Percentiles rank a stretch among this genome's conserved stretches.
These are phyloP conservation scores for Odonthalia washingtoniensis DNA, from an alignment of 31 red algal species.

Conservation along the genomic window DNA sequence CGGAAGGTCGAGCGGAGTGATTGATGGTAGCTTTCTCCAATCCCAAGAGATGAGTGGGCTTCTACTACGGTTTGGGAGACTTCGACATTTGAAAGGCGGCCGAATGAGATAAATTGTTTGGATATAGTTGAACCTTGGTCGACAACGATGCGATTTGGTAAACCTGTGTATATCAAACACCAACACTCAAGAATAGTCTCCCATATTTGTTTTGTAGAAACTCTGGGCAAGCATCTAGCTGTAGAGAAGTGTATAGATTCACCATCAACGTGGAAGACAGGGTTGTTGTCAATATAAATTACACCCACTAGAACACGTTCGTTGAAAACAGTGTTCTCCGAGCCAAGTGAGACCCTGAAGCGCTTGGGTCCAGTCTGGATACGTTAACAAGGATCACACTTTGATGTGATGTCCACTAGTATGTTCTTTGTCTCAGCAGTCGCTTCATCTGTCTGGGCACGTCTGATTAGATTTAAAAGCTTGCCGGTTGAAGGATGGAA, in stretches of 20 bases:
- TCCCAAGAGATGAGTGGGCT: too few relatives aligned
- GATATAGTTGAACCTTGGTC: conserved; percentile 32
- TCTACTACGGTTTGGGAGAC: too few relatives aligned
- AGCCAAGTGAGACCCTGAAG: conserved; percentile 22
- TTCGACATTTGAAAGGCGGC: too few relatives aligned
- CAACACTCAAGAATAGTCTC: too few relatives aligned
- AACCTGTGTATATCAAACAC: too few relatives aligned
- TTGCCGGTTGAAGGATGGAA: conserved; percentile 29
- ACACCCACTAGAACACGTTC: conserved; percentile 18
- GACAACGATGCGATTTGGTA: conserved; percentile 53
- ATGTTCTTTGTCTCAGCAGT: neutral
- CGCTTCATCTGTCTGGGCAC: neutral
- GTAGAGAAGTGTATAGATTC: too few relatives aligned
- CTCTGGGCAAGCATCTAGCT: too few relatives aligned
- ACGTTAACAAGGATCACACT: conserved; percentile 35
- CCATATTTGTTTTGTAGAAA: too few relatives aligned
- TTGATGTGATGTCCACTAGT: neutral
- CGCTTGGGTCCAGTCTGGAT: conserved; percentile 14
- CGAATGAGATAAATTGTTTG: conserved; percentile 12
- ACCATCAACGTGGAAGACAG: too few relatives aligned
- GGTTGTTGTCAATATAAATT: too few relatives aligned
- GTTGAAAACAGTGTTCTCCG: conserved; percentile 22
- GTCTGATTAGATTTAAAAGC: conserved; percentile 19
- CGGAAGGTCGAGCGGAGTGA: too few relatives aligned
- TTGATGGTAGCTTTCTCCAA: too few relatives aligned